Percentiles rank a stretch among this genome's conserved stretches.
These are phyloP conservation scores for Tetraselmis chui DNA, from an alignment of 139 green algal species.

Conservation along the genomic window DNA sequence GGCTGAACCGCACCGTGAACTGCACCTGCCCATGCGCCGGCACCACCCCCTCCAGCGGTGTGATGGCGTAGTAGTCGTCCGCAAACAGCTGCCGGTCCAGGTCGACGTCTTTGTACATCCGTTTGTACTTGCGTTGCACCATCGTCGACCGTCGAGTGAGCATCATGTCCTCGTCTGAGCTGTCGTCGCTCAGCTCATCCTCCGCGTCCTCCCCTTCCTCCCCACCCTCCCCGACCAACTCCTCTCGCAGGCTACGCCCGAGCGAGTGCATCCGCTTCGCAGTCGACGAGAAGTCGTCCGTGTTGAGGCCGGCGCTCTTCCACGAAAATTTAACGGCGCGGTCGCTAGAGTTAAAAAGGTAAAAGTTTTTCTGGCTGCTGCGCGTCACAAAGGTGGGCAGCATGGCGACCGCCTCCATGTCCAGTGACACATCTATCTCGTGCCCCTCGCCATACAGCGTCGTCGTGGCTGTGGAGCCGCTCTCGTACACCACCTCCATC, in stretches of 20 bases:
- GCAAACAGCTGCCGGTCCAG: slow-evolving; percentile 39
- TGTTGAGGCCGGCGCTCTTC: slow-evolving; percentile 15
- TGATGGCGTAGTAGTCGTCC: slow-evolving; percentile 33
- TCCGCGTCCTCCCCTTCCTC: background rate
- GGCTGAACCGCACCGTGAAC: slow-evolving; percentile 62
- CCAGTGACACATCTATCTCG: slow-evolving; percentile 55
- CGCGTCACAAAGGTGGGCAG: slow-evolving; percentile 67
- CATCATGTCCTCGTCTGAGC: slow-evolving; percentile 36
- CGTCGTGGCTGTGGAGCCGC: slow-evolving; percentile 7
- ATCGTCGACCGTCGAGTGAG: background rate
- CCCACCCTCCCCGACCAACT: background rate
- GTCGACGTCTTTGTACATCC: background rate
- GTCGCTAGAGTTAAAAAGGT: slow-evolving; percentile 35
- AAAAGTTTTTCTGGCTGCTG: slow-evolving; percentile 55
- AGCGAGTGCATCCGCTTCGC: background rate
- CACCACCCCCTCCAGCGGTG: slow-evolving; percentile 48
- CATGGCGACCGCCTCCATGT: slow-evolving; percentile 29
- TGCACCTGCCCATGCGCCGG: slow-evolving; percentile 49
- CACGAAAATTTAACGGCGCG: slow-evolving; percentile 32
- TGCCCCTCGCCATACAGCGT: slow-evolving; percentile 33
- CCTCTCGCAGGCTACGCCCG: background rate
- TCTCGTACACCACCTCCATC: slow-evolving; percentile 53
- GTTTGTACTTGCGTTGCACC: slow-evolving; percentile 5
- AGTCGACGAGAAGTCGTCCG: background rate
- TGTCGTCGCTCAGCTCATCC: slow-evolving; percentile 19